Evolutionary conservation across 1,139 yeast species (phyloP).

Genomic region (Sugiyamaella grinbergsii): DNA sequence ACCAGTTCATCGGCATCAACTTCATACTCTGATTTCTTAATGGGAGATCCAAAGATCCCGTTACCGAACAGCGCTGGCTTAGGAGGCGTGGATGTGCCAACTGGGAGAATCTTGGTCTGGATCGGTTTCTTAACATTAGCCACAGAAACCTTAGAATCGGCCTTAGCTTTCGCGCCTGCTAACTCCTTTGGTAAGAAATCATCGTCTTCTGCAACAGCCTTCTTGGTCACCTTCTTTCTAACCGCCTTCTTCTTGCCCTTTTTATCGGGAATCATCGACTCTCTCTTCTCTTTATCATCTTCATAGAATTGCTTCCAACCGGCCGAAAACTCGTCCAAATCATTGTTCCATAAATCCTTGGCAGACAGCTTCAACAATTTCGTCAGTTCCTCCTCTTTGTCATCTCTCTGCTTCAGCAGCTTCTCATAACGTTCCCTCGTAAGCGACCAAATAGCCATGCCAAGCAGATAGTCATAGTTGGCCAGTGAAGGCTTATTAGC

Average conservation of each 20-base stretch:
- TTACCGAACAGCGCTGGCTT: constrained; percentile 6
- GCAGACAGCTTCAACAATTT: constrained; percentile 68
- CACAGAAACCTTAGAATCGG: too few species aligned
- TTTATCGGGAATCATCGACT: constrained; percentile 30
- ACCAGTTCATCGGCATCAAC: constrained; percentile 19
- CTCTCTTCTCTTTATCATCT: constrained; percentile 52
- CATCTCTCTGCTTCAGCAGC: constrained; percentile 69
- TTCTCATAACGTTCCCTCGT: constrained; percentile 87
- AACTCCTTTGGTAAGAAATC: constrained; percentile 17
- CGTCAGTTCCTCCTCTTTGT: constrained; percentile 72
- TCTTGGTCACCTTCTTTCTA: constrained; percentile 11
- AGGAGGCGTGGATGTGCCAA: neutral
- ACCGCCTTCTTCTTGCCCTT: constrained; percentile 32
- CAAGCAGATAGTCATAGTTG: constrained; percentile 52
- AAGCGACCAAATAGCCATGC: constrained; percentile 91
- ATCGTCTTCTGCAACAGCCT: constrained; percentile 1
- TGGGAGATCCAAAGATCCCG: constrained; percentile 20
- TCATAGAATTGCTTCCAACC: constrained; percentile 67
- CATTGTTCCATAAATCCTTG: constrained; percentile 85
- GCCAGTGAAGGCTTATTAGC: constrained; percentile 41
- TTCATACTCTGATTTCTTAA: constrained; percentile 19
- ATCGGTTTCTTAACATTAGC: neutral
- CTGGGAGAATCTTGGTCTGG: constrained; percentile 1
- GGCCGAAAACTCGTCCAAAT: constrained; percentile 69
- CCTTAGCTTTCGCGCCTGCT: neutral